Conservation (phyloP, 495 filamentous ascomycete species). For the Hyaloscypha bicolor region DNA sequence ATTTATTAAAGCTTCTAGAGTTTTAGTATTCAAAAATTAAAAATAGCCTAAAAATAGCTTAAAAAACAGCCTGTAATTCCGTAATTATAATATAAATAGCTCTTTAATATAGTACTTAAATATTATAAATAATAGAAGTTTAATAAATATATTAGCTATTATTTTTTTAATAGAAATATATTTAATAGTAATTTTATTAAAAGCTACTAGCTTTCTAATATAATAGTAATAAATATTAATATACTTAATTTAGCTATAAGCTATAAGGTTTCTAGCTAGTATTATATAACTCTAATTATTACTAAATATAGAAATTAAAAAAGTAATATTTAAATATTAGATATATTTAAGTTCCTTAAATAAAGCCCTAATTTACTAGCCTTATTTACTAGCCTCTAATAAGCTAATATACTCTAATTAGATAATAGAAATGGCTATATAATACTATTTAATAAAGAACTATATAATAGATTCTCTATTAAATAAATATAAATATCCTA, state of each 20-base stretch:
- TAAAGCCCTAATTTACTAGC: constrained; percentile 6
- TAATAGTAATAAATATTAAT: neutral
- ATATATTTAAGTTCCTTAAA: constrained; percentile 2
- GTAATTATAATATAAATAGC: constrained; percentile 7
- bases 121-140: constrained; percentile 1
- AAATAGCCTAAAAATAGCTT: too few relatives aligned
- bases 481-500: neutral
- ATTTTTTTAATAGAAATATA: constrained; percentile 16
- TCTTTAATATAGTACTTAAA: constrained; percentile 12
- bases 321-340: neutral
- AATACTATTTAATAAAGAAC: constrained; percentile 1
- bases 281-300: neutral
- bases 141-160: constrained; percentile 15
- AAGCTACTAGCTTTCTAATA: constrained; percentile 3
- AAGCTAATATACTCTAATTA: constrained; percentile 18
- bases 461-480: neutral
- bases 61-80: too few relatives aligned
- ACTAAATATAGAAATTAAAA: constrained; percentile 4
- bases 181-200: constrained; percentile 1
- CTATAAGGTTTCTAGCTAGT: constrained; percentile 12
- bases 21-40: too few relatives aligned
- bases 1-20: too few relatives aligned
- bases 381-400: constrained; percentile 1
- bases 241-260: constrained; percentile 6
- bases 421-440: neutral